Base-by-base conservation (phyloP, 192 early-diverging fungal species). In the Coemansia guatemalensis region DNA sequence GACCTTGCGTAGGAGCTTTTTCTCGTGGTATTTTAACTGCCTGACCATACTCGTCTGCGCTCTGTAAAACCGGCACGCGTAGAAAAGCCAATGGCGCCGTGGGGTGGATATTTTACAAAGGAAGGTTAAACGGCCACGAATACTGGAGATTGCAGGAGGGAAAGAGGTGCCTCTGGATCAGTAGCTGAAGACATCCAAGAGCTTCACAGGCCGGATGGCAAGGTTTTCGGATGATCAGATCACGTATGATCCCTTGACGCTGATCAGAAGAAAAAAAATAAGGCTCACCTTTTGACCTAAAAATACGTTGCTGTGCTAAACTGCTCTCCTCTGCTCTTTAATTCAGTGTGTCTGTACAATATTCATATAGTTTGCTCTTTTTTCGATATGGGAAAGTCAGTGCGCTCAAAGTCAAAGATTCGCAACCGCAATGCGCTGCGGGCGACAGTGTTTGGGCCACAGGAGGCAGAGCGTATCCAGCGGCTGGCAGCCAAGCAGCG, bases 1-100 rank as follows among this genome's bases (percentile, higher is more conserved):
- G 53, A 97, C 94, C 84, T 96, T 97, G 74, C 91, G 90, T 44
- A 97, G 85, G 9, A 97, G 86, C 84, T 96, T 97, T 74, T 94
- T 84, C 82, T 97, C 95, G 85, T 97, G 94, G 85, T 88, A 88
- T 65, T 96, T 92, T 64, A 97, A 80, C 73, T 94, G 85, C 68
- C 92, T 82, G 24, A 85, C 79, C 79, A 82, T 82, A 4, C 9
- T 8, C 9, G 11, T 9, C 35, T 39, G 35, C 1, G 35, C 9
- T 39, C 6, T 39, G 9, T 9, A 8, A 39, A 39, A 39, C 1
- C 9, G 11, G 8, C 35, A 39, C 35, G 35, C 9, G 4, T 11
- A 39, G 35, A 39, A 8, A 4, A 12, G 11, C 1, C 11, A 39
- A 12, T 11, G 9, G 11, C 1, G 35, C 35, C 11, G 9, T 32